phyloP scores from a whole-genome alignment of 2,329 filamentous ascomycete genomes.

The Hortaea werneckii region DNA sequence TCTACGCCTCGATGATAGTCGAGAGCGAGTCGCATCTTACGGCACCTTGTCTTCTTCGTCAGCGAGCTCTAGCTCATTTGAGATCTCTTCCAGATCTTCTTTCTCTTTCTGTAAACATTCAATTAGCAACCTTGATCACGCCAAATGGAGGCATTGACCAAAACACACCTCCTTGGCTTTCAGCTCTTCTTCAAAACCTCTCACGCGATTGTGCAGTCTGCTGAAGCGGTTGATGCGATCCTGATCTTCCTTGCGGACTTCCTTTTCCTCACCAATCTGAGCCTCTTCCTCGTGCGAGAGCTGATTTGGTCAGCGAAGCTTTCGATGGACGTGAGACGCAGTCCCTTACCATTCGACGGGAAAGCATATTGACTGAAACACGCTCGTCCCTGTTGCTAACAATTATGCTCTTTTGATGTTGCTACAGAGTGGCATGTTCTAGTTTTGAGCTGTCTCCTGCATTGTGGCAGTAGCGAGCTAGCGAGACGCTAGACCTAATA shows the following conservation, averaged over 20 bases:
- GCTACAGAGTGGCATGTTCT: too few relatives aligned
- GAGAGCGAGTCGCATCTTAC: conserved; percentile 43
- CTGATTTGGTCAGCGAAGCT: conserved; percentile 38
- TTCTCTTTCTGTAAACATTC: conserved; percentile 75
- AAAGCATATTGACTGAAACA: conserved; percentile 1
- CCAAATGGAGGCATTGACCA: background rate
- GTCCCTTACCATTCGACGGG: conserved; percentile 2
- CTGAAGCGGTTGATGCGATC: conserved; percentile 99
- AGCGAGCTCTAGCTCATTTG: conserved; percentile 80
- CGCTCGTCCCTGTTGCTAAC: background rate
- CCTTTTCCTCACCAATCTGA: conserved; percentile 66
- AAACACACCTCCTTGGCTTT: conserved; percentile 61
- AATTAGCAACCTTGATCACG: too few relatives aligned
- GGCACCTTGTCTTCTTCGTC: conserved; percentile 91
- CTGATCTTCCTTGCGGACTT: conserved; percentile 93
- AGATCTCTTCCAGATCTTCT: conserved; percentile 90
- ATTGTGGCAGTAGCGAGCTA: too few relatives aligned
- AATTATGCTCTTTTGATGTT: too few relatives aligned
- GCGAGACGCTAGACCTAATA: too few relatives aligned
- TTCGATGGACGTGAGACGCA: background rate
- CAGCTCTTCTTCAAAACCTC: conserved; percentile 67
- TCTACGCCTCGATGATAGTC: background rate
- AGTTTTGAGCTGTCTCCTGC: too few relatives aligned
- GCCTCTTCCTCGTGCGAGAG: conserved; percentile 89
- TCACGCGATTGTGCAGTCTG: conserved; percentile 78